These are phyloP conservation scores for Cryphonectria naterciae DNA, from an alignment of 2,329 filamentous ascomycete species.

Conservation along the genomic window DNA sequence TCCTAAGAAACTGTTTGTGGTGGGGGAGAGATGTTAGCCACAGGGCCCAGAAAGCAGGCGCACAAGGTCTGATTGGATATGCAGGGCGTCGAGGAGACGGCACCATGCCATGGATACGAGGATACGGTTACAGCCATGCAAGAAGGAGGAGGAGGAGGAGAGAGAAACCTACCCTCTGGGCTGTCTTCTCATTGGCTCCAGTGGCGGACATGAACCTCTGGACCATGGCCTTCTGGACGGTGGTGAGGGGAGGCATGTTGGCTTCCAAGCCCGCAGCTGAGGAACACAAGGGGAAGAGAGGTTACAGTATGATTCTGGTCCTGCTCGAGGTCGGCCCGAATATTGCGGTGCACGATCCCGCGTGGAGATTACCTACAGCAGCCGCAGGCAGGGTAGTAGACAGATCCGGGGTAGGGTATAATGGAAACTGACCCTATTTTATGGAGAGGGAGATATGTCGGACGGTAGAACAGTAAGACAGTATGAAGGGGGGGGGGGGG, in stretches of 20 bases:
- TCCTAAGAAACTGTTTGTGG: slow-evolving; percentile 52
- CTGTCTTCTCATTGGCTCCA: slow-evolving; percentile 30
- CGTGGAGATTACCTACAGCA: slow-evolving; percentile 13
- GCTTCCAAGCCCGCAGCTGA: neutral
- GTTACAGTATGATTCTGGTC: slow-evolving; percentile 2
- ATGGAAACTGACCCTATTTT: neutral
- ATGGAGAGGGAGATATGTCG: neutral
- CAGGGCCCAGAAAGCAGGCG: neutral
- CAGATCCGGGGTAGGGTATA: neutral
- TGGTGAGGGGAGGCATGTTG: slow-evolving; percentile 30
- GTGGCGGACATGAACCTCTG: slow-evolving; percentile 27
- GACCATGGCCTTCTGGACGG: slow-evolving; percentile 25
- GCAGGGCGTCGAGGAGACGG: neutral
- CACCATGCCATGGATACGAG: neutral
- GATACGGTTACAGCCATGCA: neutral
- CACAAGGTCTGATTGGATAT: neutral
- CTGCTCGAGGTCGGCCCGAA: slow-evolving; percentile 23
- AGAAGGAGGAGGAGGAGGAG: neutral
- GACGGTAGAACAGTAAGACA: neutral
- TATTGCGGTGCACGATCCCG: slow-evolving; percentile 23
- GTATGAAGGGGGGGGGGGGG: neutral
- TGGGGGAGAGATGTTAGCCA: slow-evolving; percentile 12
- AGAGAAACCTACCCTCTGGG: slow-evolving; percentile 25
- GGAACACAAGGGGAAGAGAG: neutral
- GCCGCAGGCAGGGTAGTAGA: slow-evolving; percentile 4